Evolutionary conservation across 2,329 filamentous ascomycete species (phyloP).

Genomic region (Zasmidium angulare): DNA sequence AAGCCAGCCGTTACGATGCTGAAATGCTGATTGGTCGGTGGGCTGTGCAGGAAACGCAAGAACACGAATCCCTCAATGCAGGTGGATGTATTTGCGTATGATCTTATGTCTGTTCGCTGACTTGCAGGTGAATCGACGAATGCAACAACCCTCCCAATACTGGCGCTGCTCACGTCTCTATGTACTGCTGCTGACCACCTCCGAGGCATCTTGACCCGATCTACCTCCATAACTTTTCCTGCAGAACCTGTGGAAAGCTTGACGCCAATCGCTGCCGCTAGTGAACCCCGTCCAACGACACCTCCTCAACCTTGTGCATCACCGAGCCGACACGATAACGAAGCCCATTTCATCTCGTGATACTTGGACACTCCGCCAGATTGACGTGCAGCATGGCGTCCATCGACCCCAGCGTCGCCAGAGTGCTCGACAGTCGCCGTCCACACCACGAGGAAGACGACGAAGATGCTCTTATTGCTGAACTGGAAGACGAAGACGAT

Average conservation of each 20-base stretch:
- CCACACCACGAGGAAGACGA: conserved; percentile 52
- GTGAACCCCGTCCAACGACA: conserved; percentile 3
- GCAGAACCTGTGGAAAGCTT: not conserved
- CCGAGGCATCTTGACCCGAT: not conserved
- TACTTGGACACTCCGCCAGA: too few relatives aligned
- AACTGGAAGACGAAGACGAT: conserved; percentile 57
- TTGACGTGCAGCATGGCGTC: conserved; percentile 11
- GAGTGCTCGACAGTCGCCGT: conserved; percentile 46
- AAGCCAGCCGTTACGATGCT: not conserved
- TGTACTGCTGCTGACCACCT: not conserved
- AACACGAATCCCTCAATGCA: too few relatives aligned
- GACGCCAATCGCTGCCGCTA: not conserved
- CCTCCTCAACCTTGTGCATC: not conserved
- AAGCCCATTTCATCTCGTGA: not conserved
- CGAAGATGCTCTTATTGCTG: conserved; percentile 61
- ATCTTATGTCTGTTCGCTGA: too few relatives aligned
- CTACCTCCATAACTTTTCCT: not conserved
- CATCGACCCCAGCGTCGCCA: conserved; percentile 53
- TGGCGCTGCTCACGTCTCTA: not conserved
- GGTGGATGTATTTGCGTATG: not conserved
- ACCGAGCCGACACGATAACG: not conserved
- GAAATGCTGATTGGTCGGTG: not conserved
- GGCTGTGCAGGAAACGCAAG: not conserved
- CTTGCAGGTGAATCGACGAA: not conserved
- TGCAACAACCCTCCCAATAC: not conserved